A percentile compares a stretch with the other conserved stretches of the same genome.
Conservation (phyloP, 108 stramenopile species). For the Skeletonema marinoi region DNA sequence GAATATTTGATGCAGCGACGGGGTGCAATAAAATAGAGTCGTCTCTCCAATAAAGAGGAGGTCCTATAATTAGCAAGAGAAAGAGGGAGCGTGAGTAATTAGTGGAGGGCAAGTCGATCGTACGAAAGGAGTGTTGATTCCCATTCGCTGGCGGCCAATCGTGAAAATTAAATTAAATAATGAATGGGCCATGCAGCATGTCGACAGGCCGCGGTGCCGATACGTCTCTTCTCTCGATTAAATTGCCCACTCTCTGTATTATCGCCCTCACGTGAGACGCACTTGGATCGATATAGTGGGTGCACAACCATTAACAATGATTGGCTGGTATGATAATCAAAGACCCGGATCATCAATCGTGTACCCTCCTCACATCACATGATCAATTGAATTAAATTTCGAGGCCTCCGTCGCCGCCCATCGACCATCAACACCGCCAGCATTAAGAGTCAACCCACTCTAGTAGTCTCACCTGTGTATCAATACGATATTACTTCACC, state of each 20-base stretch:
- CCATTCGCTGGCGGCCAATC: not conserved
- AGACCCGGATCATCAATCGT: not conserved
- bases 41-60: too few relatives aligned
- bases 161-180: slow-evolving; percentile 1
- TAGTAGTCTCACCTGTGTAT: too few relatives aligned
- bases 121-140: not conserved
- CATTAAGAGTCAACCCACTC: too few relatives aligned
- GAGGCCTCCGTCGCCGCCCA: not conserved
- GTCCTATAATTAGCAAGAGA: not conserved
- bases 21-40: too few relatives aligned
- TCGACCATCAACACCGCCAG: not conserved
- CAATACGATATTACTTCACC: too few relatives aligned
- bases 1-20: too few relatives aligned
- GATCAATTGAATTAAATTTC: too few relatives aligned
- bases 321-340: not conserved
- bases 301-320: not conserved
- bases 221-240: not conserved
- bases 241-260: not conserved
- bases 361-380: not conserved
- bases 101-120: not conserved
- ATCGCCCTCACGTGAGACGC: not conserved
- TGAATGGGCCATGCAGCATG: not conserved
- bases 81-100: not conserved
- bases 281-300: not conserved
- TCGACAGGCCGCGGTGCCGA: not conserved